phyloP scores from a whole-genome alignment of 148 eudicot species.

The Fallopia convolvulus region DNA sequence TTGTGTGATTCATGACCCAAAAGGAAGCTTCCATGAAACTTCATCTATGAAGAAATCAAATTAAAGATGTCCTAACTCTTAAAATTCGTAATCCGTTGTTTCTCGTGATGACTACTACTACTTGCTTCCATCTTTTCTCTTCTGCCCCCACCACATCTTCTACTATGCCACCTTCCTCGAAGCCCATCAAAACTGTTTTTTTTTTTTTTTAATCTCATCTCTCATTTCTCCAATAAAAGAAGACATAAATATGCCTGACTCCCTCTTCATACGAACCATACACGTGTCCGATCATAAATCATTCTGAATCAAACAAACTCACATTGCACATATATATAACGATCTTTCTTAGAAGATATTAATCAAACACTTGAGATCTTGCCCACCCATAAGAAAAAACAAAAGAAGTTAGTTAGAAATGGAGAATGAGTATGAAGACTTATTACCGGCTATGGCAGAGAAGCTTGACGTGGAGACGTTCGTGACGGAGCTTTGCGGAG shows the following conservation, averaged over 20 bases:
- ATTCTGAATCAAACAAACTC: background rate
- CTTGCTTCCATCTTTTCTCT: background rate
- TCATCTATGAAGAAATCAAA: slow-evolving; percentile 2
- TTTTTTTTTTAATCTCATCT: background rate
- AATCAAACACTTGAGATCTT: background rate
- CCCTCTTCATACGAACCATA: slow-evolving; percentile 8
- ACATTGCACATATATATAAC: background rate
- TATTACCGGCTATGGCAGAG: slow-evolving; percentile 36
- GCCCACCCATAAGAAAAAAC: background rate
- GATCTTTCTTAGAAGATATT: too few relatives aligned
- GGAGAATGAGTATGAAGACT: slow-evolving; percentile 25
- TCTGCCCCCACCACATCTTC: slow-evolving; percentile 1
- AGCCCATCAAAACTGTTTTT: slow-evolving; percentile 11
- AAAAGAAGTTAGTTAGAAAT: background rate
- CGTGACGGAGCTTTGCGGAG: slow-evolving; percentile 39
- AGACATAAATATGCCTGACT: slow-evolving; percentile 6
- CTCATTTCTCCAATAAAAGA: background rate
- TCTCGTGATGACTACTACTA: slow-evolving; percentile 10
- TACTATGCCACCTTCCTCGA: slow-evolving; percentile 36
- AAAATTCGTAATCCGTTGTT: background rate
- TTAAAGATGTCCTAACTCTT: too few relatives aligned
- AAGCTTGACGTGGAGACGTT: slow-evolving; percentile 37
- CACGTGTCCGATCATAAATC: slow-evolving; percentile 8
- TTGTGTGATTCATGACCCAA: background rate
- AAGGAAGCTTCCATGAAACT: slow-evolving; percentile 42